Evolutionary conservation across 2,329 filamentous ascomycete genomes (phyloP), one percentile per base, ranked within the genome.

Genomic region (Aspergillus udagawae): DNA sequence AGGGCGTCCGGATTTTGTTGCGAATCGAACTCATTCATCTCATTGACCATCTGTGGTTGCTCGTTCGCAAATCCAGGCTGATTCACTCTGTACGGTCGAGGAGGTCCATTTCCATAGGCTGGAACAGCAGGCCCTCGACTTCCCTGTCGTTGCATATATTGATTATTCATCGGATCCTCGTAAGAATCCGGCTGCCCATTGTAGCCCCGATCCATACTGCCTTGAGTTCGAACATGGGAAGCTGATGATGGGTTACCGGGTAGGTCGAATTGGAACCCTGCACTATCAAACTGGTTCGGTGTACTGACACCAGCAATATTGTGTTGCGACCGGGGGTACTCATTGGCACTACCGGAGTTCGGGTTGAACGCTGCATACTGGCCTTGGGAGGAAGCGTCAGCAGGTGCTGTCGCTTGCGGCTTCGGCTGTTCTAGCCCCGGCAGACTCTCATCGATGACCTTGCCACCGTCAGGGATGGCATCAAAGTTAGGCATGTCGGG

Each of bases 181-280:
- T 72, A 70, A 6, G 58, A 55, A 42, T 60, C 57, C 6, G 59
- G 50, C 17, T 48, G 49, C n/a, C 59, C 63, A 20, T 63, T 60
- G 14, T 65, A 63, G 3, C 38, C 62, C 51, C 67, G 65, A 27
- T 61, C 64, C 53, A 61, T 60, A 56, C 54, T 56, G n/a, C 60
- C 60, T 27, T 56, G 59, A 9, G 56, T 51, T 20, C 62, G 57
- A 14, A 60, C 58, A 35, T 53, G 41, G 32, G 57, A 57, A 10
- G 56, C 59, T 8, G 59, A 58, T 5, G 63, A 57, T 9, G 52
- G 3, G 12, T 68, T 66, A 23, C 56, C 56, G 1, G 84, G 86
- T 82, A 92, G 88, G 66, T 91, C 90, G 63, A 91, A 91, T 1
- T 89, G 81, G 8, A 88, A 89, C 2, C 84, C 80, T 64, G 89